Evolutionary conservation across 148 eudicot species (phyloP), one percentile per base, ranked within the genome.

Genomic region (Polygonum aviculare): DNA sequence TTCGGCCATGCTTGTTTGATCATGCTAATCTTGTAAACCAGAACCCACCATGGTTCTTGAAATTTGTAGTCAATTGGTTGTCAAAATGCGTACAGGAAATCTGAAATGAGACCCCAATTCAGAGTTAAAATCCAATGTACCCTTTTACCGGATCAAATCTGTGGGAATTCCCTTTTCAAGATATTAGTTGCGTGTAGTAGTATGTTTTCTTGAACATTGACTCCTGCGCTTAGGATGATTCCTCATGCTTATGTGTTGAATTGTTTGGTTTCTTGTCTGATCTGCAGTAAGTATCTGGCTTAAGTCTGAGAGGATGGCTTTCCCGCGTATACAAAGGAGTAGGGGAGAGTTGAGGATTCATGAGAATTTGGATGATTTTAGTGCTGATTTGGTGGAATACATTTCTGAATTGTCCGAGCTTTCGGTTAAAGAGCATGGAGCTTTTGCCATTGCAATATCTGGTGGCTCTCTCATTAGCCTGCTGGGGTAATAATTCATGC

Each of bases 391-490:
- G 78, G 99, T 84, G 5, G 97, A 92, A n/a, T 92, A 90, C 78
- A 85, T 95, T 10, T 88, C 96, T 10, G 99, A 95, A 71, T 41
- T 95, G 82, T 90, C 99, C 3, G 99, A 95, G 73, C 87, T 74
- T 26, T 84, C 94, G 3, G 92, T 95, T 72, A 92, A 90, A 81
- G 96, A 95, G 63, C 84, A 91, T 14, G 99, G 99, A 7, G 89
- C 85, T 69, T 95, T 95, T 76, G 81, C 90, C 80, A 80, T 95
- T 78, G 99, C 97, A 71, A 78, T 95, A 69, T 90, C 99, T 7
- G 97, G 99, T 77, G 99, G 99, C 76, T 95, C 99, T 70, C 88
- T 90, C 80, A 86, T 95, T 76, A 76, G 84, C 78, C 85, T 92
- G 80, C 51, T 92, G 87, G 82, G 96, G 98, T 94, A 90, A 16